Evolutionary conservation across 495 filamentous ascomycete genomes (phyloP).

Genomic region (Xylaria flabelliformis): DNA sequence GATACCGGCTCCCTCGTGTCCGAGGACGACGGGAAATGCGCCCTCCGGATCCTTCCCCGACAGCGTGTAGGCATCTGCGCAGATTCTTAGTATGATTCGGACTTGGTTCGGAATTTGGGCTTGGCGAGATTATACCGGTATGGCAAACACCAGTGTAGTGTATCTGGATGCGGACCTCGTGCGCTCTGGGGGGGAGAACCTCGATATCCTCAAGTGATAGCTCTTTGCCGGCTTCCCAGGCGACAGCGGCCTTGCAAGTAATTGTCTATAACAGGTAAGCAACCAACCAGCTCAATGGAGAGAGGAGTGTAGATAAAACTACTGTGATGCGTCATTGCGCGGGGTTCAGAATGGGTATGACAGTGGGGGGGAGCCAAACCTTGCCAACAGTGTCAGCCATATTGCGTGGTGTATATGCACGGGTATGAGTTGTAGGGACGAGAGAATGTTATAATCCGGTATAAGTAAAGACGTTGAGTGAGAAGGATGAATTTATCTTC

Average conservation of each 20-base stretch:
- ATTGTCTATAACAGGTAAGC: slow-evolving; percentile 49
- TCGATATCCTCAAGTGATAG: slow-evolving; percentile 90
- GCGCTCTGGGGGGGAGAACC: slow-evolving; percentile 86
- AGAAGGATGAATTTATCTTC: slow-evolving; percentile 4
- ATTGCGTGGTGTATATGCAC: slow-evolving; percentile 7
- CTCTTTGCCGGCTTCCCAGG: slow-evolving; percentile 93
- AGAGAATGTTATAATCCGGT: not conserved
- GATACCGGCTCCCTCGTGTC: slow-evolving; percentile 95
- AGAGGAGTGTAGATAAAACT: slow-evolving; percentile 14
- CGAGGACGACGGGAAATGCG: slow-evolving; percentile 94
- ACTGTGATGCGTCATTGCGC: slow-evolving; percentile 27
- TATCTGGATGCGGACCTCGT: slow-evolving; percentile 96
- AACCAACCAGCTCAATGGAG: not conserved
- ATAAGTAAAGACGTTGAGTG: not conserved
- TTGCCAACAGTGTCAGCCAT: slow-evolving; percentile 59
- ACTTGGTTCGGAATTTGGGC: slow-evolving; percentile 34
- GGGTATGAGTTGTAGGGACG: not conserved
- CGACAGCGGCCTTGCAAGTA: slow-evolving; percentile 83
- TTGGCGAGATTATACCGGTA: slow-evolving; percentile 69
- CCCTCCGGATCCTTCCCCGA: slow-evolving; percentile 98
- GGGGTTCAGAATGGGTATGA: slow-evolving; percentile 28
- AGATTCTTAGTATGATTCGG: slow-evolving; percentile 31
- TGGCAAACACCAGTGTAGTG: slow-evolving; percentile 98
- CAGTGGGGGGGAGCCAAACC: slow-evolving; percentile 39
- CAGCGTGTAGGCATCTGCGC: slow-evolving; percentile 91